These are phyloP conservation scores for Magnusiomyces suaveolens DNA, from an alignment of 1,139 yeast species.

Conservation along the genomic window DNA sequence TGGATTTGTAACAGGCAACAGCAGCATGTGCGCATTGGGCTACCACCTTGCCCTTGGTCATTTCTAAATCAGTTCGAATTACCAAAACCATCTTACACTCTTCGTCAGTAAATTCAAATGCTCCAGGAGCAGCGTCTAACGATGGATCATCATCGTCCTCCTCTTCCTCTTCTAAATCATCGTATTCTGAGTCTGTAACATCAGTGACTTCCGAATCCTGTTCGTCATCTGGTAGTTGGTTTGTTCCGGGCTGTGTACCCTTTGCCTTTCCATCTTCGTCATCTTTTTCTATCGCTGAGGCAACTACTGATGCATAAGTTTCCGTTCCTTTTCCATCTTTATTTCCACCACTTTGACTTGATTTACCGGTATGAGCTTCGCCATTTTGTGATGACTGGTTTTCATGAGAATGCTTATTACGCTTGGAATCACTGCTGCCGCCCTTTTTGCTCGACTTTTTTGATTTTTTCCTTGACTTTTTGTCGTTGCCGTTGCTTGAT, in stretches of 20 bases:
- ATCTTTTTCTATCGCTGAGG: not conserved
- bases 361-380: not conserved
- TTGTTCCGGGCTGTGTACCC: not conserved
- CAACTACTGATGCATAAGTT: not conserved
- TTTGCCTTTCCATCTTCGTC: not conserved
- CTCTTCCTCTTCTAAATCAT: constrained; percentile 15
- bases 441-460: not conserved
- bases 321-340: not conserved
- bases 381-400: not conserved
- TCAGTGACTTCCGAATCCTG: not conserved
- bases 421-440: not conserved
- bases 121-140: constrained; percentile 13
- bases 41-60: constrained; percentile 94
- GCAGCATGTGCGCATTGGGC: constrained; percentile 99
- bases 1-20: constrained; percentile 69
- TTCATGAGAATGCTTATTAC: too few relatives aligned
- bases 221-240: not conserved
- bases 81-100: constrained; percentile 83
- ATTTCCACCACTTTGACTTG: not conserved
- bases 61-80: constrained; percentile 78
- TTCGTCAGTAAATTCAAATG: constrained; percentile 42
- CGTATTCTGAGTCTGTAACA: constrained; percentile 13
- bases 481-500: not conserved
- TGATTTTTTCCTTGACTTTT: constrained; percentile 1
- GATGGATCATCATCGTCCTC: constrained; percentile 7